Conservation (phyloP, 1,139 yeast species). For the Debaryomycetaceae sp. region DNA sequence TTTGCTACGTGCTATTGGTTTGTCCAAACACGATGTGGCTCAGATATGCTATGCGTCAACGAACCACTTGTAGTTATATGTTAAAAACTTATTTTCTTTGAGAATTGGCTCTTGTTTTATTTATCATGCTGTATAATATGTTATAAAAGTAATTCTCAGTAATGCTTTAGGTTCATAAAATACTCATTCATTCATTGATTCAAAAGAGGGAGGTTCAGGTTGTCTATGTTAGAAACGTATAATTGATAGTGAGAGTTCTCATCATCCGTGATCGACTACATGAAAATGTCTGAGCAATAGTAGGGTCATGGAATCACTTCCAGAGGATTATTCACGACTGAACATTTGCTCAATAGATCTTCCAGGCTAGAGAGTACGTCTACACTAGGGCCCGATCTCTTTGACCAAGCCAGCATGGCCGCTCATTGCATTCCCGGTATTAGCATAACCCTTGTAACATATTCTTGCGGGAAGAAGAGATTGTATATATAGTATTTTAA, state of each 20-base stretch:
- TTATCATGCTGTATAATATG: constrained; percentile 5
- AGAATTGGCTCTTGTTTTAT: constrained; percentile 1
- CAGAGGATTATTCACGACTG: constrained; percentile 21
- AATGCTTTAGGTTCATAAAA: not conserved
- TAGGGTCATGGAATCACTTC: constrained; percentile 25
- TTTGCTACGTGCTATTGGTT: not conserved
- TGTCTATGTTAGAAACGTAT: too few relatives aligned
- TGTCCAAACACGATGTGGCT: not conserved
- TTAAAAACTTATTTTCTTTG: not conserved
- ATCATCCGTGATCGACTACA: constrained; percentile 1
- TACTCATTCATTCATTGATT: not conserved
- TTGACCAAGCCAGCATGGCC: constrained; percentile 23
- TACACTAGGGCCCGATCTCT: constrained; percentile 24
- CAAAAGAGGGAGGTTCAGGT: too few relatives aligned
- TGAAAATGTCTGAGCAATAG: constrained; percentile 25
- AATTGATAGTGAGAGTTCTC: not conserved
- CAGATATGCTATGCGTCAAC: too few relatives aligned
- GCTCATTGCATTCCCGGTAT: constrained; percentile 31
- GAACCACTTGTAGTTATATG: not conserved
- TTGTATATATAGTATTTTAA: not conserved
- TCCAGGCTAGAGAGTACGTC: constrained; percentile 39
- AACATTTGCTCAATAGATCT: constrained; percentile 26
- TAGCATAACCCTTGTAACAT: constrained; percentile 15
- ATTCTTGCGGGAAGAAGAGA: not conserved
- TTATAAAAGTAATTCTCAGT: constrained; percentile 1